These are phyloP conservation scores for Xenoacremonium recifei DNA, from an alignment of 2,329 filamentous ascomycete species.

Conservation along the genomic window DNA sequence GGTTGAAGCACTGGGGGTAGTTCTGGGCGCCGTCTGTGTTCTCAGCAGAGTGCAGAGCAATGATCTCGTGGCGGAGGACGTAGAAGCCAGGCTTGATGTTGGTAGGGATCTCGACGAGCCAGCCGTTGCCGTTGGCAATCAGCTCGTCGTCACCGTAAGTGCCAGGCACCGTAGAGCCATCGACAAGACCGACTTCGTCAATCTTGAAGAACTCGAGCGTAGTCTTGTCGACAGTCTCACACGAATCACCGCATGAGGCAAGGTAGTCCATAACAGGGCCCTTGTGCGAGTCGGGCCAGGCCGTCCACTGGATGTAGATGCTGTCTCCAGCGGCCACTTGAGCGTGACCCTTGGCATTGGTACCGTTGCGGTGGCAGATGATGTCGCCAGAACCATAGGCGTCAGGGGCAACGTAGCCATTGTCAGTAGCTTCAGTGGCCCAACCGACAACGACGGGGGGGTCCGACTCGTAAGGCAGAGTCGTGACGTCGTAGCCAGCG, in stretches of 20 bases:
- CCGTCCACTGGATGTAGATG: constrained; percentile 41
- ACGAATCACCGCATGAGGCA: constrained; percentile 54
- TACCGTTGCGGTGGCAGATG: constrained; percentile 45
- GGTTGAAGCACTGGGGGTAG: constrained; percentile 52
- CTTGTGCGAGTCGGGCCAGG: constrained; percentile 43
- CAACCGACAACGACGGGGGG: constrained; percentile 34
- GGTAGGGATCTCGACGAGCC: constrained; percentile 33
- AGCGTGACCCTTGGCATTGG: constrained; percentile 37
- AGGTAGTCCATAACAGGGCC: constrained; percentile 64
- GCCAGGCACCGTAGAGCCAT: constrained; percentile 41
- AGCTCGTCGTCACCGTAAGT: constrained; percentile 39
- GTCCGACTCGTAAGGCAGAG: constrained; percentile 15
- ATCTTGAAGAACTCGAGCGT: constrained; percentile 66
- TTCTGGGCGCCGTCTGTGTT: constrained; percentile 47
- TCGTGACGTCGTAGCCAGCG: constrained; percentile 22
- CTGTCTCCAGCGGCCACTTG: constrained; percentile 38
- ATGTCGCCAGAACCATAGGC: constrained; percentile 41
- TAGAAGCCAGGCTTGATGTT: constrained; percentile 40
- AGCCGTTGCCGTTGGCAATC: constrained; percentile 39
- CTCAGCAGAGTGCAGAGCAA: constrained; percentile 45
- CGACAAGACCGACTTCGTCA: constrained; percentile 50
- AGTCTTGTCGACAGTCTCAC: constrained; percentile 52
- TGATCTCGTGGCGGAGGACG: constrained; percentile 52
- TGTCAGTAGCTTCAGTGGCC: constrained; percentile 42
- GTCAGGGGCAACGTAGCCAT: constrained; percentile 49